Conservation (phyloP, 345 rosid species). For the Eucalyptus curtisii region DNA sequence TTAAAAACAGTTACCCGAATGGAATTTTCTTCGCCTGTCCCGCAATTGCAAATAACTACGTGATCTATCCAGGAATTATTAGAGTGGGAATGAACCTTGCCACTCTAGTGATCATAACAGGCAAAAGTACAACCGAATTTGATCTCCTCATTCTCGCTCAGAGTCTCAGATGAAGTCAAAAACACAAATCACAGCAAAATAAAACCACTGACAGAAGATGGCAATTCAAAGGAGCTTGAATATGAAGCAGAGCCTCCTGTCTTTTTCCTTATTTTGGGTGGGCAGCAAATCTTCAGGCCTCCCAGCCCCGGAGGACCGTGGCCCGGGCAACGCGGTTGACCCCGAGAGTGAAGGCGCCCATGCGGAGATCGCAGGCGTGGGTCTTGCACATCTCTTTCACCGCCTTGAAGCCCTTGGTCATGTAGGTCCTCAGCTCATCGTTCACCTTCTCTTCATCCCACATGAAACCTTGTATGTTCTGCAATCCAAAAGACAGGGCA, state of each 20-base stretch:
- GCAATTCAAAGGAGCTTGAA: not conserved
- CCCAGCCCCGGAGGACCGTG: slow-evolving; percentile 88
- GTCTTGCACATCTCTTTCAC: slow-evolving; percentile 80
- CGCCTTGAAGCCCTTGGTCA: slow-evolving; percentile 72
- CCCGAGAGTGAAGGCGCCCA: slow-evolving; percentile 99
- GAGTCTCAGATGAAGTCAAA: not conserved
- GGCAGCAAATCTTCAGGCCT: slow-evolving; percentile 24
- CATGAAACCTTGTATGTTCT: slow-evolving; percentile 98
- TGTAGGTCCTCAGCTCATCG: slow-evolving; percentile 61
- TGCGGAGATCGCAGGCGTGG: slow-evolving; percentile 80
- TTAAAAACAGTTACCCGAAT: not conserved
- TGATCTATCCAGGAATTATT: not conserved
- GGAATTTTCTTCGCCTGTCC: not conserved
- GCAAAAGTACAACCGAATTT: not conserved
- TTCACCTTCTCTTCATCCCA: slow-evolving; percentile 95
- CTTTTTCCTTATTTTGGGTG: not conserved
- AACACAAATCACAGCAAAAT: not conserved
- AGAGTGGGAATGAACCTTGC: not conserved
- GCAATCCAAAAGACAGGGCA: not conserved
- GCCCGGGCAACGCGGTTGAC: slow-evolving; percentile 93
- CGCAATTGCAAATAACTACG: not conserved
- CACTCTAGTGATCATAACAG: not conserved
- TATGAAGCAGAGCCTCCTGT: not conserved
- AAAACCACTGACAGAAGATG: not conserved
- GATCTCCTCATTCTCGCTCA: not conserved